Evolutionary conservation across 2,329 filamentous ascomycete species (phyloP), one percentile per base, ranked within the genome.

Genomic region (Cryoendolithus antarcticus): DNA sequence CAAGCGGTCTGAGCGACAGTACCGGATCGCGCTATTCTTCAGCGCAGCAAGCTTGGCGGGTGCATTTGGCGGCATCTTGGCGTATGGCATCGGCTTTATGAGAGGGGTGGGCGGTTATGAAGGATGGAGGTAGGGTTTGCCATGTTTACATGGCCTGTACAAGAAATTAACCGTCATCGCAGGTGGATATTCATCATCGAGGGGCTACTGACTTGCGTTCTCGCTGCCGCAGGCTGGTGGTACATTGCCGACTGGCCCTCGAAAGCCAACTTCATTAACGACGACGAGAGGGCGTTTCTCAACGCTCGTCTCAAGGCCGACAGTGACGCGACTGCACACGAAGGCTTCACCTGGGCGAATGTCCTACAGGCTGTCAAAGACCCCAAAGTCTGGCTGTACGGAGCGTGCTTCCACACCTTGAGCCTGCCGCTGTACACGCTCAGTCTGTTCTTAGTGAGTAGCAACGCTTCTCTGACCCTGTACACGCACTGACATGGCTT

Each of bases 321-420:
- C 48, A 77, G 72, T 45, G 81, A 86, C 51, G 75, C 80, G 0
- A 83, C 75, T 0, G 71, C 77, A 4, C 64, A 78, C 35, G 82
- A 89, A 47, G 53, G 62, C 1, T 86, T 88, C 51, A 71, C 62
- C 3, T 88, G 82, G 83, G 56, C 48, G 0, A 76, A 77, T 12
- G 82, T 86, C 0, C 41, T 58, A 15, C 64, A 72, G 11, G 81
- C 82, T 0, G 56, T 84, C 31, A 72, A 67, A 9, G 79, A 88
- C 48, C 72, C 74, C 1, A 84, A 79, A 52, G 77, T 77, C 51
- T 84, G 76, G 77, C 65, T 86, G 0, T 86, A 86, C 47, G 77
- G 79, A 0, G 55, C 83, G 0, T 73, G 70, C 0, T 85, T 83
- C 49, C 80, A 86, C 54, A 83, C 79, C 4, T 76, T 85, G 67